These are phyloP conservation scores for Aspergillus oerlinghausenensis DNA, from an alignment of 2,329 filamentous ascomycete genomes.

Conservation along the genomic window DNA sequence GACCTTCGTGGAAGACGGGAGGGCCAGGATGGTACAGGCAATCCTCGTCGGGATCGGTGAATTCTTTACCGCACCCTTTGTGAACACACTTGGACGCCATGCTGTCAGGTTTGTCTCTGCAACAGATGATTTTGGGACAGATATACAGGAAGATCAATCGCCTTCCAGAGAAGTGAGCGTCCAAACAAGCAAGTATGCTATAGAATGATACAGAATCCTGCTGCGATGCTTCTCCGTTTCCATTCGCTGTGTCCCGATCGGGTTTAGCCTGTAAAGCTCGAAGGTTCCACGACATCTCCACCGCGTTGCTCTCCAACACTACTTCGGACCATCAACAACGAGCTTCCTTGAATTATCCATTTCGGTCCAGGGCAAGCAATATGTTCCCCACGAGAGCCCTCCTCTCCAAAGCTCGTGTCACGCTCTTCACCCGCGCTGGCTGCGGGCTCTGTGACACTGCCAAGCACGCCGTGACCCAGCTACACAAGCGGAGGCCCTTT, in stretches of 20 bases:
- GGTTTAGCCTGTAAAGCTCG: conserved; percentile 36
- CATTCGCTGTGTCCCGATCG: conserved; percentile 17
- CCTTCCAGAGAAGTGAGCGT: conserved; percentile 1
- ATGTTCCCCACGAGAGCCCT: conserved; percentile 30
- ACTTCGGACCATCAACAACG: background rate
- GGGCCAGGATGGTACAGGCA: conserved; percentile 92
- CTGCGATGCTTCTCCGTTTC: background rate
- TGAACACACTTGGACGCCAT: conserved; percentile 75
- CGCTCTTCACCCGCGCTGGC: conserved; percentile 57
- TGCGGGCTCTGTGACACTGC: conserved; percentile 60
- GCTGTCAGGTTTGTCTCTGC: conserved; percentile 5
- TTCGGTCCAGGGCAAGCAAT: background rate
- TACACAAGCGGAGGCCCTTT: conserved; percentile 51
- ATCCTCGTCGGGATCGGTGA: conserved; percentile 73
- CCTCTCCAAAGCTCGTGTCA: conserved; percentile 43
- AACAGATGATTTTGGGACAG: background rate
- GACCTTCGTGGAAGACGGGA: conserved; percentile 93
- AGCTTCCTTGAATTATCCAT: background rate
- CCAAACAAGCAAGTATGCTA: background rate
- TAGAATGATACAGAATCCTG: conserved; percentile 7
- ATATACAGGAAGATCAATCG: conserved; percentile 1
- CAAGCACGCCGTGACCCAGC: conserved; percentile 51
- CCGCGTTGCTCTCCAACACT: background rate
- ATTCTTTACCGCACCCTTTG: conserved; percentile 89
- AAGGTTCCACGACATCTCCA: conserved; percentile 32